phyloP scores from a whole-genome alignment of 352 stramenopile species.

The Globisporangium nunn region DNA sequence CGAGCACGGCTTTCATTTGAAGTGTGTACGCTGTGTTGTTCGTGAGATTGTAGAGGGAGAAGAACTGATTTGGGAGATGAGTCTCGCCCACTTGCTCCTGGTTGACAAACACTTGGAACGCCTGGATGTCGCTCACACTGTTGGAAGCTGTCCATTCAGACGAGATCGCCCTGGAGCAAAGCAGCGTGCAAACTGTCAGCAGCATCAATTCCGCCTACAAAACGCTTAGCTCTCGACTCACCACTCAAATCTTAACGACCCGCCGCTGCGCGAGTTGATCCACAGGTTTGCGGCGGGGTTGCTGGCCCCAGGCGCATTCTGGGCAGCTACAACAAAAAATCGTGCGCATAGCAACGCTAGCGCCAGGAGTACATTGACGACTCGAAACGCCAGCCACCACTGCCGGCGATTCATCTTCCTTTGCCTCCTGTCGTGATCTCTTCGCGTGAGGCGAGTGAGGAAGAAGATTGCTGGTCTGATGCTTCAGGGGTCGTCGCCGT shows the following conservation, averaged over 20 bases:
- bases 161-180: conserved; percentile 1
- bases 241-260: conserved; percentile 7
- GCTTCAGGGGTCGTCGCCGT: background rate
- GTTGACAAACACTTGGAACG: conserved; percentile 7
- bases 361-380: background rate
- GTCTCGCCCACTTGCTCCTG: conserved; percentile 2
- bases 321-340: background rate
- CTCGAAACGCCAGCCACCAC: too few relatives aligned
- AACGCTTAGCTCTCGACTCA: background rate
- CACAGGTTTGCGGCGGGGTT: background rate
- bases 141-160: conserved; percentile 5
- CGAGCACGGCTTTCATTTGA: conserved; percentile 3
- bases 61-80: background rate
- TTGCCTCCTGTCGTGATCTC: background rate
- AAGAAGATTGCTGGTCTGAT: background rate
- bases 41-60: conserved; percentile 3
- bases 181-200: background rate
- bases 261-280: conserved; percentile 8
- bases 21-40: conserved; percentile 11
- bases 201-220: background rate
- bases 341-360: background rate
- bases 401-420: background rate
- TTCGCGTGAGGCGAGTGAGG: background rate
- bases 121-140: conserved; percentile 3
- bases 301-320: background rate